Evolutionary conservation across 2,329 filamentous ascomycete species (phyloP).

Genomic region (Colletotrichum tamarilloi): DNA sequence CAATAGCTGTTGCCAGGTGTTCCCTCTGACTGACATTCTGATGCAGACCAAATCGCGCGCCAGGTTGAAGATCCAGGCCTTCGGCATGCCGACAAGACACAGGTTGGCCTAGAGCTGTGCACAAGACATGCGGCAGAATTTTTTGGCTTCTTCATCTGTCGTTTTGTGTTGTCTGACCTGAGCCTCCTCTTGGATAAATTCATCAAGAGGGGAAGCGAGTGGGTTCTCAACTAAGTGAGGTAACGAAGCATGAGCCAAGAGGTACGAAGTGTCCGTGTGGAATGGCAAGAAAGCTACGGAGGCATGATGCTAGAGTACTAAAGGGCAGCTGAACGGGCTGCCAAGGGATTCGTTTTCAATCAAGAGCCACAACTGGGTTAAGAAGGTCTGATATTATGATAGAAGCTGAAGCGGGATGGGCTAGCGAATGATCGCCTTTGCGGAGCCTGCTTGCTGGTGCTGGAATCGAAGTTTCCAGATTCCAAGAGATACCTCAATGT

Average conservation of each 20-base stretch:
- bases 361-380: not conserved
- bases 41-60: slow-evolving; percentile 88
- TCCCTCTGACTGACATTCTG: not conserved
- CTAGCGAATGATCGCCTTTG: not conserved
- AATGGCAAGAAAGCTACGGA: not conserved
- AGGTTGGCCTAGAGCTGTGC: slow-evolving; percentile 93
- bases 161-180: slow-evolving; percentile 91
- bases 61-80: slow-evolving; percentile 96
- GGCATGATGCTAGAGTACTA: not conserved
- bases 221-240: slow-evolving; percentile 70
- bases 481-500: not conserved
- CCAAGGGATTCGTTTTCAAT: not conserved
- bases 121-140: slow-evolving; percentile 96
- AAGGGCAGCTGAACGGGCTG: not conserved
- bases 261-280: not conserved
- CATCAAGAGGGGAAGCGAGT: slow-evolving; percentile 95
- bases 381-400: not conserved
- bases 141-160: slow-evolving; percentile 95
- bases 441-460: not conserved
- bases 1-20: not conserved
- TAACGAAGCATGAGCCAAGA: not conserved
- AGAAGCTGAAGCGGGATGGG: not conserved
- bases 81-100: slow-evolving; percentile 90
- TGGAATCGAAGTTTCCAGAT: not conserved
- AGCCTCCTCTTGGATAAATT: slow-evolving; percentile 92